Base-by-base conservation (phyloP, 768 basidiomycete genomes). In the Kwoniella shandongensis region DNA sequence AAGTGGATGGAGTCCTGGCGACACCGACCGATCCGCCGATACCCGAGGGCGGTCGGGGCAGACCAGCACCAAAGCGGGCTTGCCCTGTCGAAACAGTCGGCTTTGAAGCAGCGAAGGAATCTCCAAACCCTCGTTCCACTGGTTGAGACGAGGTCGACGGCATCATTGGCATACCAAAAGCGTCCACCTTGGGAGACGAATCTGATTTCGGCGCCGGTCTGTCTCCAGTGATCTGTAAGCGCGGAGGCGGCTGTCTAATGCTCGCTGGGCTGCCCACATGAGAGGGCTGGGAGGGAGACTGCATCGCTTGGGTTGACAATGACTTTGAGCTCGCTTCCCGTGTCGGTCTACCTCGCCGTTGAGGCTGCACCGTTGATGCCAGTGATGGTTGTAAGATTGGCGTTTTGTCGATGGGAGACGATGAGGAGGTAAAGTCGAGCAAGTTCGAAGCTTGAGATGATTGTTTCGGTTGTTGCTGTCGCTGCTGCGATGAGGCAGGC, bases 301-400 rank as follows among this genome's bases (percentile, higher is more conserved):
- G 45, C 18, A 23, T 18, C 12, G 38, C 22, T 32, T 32, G 32
- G 13, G 32, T 32, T 32, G 32, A 6, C 32, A 32, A 32, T 35
- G 54, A 45, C 20, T 44, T 54, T 38, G 56, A 46, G 41, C 61
- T 67, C 1, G 60, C 47, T 47, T 69, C 70, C 23, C 66, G 48
- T 18, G 68, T 67, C 2, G 75, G 75, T 51, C 75, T 44, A 32
- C 75, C 75, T 39, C 75, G 54, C 8, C 75, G 58, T 45, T 73
- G 72, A 10, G 75, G 75, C 50, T 71, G 71, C 5, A 76, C 62
- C 2, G 62, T 56, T 5, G 66, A 57, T 7, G 66, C 61, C 23
- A 74, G 15, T 23, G 59, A 49, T 1, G 67, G 65, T 46, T 70
- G 69, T 22, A 56, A 38, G 7, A 54, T 22, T 0, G 66, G 59